A percentile compares a stretch with the other conserved stretches of the same genome.
phyloP scores from a whole-genome alignment of 371 early-diverging fungal species.

The Sporodiniella umbellata region DNA sequence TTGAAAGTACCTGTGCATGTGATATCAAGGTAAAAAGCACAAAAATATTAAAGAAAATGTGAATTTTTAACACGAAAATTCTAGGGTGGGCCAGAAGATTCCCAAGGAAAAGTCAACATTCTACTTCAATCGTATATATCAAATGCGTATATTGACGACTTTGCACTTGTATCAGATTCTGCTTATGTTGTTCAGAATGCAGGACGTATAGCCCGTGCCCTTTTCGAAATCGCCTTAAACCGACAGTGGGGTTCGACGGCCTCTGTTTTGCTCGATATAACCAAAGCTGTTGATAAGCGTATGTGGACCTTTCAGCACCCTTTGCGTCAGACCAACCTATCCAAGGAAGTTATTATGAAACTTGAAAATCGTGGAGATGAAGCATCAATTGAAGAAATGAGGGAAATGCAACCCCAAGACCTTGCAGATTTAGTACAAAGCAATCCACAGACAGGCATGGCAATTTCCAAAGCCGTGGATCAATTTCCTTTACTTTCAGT shows the following conservation, averaged over 20 bases:
- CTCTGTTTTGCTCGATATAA: slow-evolving; percentile 74
- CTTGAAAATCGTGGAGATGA: slow-evolving; percentile 62
- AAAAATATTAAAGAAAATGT: neutral
- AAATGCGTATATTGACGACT: slow-evolving; percentile 77
- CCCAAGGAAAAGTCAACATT: slow-evolving; percentile 89
- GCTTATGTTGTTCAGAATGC: slow-evolving; percentile 94
- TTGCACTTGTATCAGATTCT: slow-evolving; percentile 90
- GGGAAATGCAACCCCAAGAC: slow-evolving; percentile 82
- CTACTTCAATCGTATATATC: slow-evolving; percentile 88
- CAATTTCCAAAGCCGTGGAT: slow-evolving; percentile 68
- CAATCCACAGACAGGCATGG: slow-evolving; percentile 67
- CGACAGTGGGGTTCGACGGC: slow-evolving; percentile 90
- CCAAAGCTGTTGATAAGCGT: slow-evolving; percentile 85
- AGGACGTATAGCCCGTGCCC: slow-evolving; percentile 89
- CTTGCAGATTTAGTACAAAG: slow-evolving; percentile 86
- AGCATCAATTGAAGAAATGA: slow-evolving; percentile 69
- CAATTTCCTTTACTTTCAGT: slow-evolving; percentile 85
- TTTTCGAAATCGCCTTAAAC: slow-evolving; percentile 92
- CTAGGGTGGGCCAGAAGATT: slow-evolving; percentile 61
- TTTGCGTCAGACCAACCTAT: slow-evolving; percentile 80
- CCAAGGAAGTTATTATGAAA: slow-evolving; percentile 72
- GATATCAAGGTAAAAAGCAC: slow-evolving; percentile 64
- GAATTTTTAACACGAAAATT: neutral
- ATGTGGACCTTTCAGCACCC: slow-evolving; percentile 98
- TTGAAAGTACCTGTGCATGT: slow-evolving; percentile 73